Percentiles rank a stretch among this genome's conserved stretches.
Conservation (phyloP, 2,329 filamentous ascomycete species). For the Colletotrichum sublineola region DNA sequence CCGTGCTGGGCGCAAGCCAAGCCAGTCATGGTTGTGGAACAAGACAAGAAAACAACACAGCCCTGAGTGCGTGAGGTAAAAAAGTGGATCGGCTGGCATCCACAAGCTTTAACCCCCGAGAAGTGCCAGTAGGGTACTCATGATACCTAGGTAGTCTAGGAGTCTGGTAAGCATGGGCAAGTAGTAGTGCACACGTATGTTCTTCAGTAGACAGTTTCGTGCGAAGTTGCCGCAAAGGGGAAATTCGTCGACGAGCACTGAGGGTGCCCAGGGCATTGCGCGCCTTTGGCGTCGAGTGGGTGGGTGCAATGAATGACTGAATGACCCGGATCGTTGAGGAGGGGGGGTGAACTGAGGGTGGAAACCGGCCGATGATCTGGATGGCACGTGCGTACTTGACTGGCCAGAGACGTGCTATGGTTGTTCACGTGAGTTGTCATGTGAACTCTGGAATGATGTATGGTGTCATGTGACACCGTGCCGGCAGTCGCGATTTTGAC, state of each 20-base stretch:
- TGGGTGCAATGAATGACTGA: neutral
- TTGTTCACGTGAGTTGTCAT: accelerated
- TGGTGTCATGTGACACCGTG: constrained; percentile 31
- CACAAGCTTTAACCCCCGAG: neutral
- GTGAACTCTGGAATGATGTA: accelerated
- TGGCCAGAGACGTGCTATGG: neutral
- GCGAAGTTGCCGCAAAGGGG: neutral
- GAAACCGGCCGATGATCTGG: neutral
- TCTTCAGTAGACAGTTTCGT: constrained; percentile 1
- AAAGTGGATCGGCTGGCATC: neutral
- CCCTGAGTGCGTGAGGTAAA: constrained; percentile 6
- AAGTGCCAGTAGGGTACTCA: neutral
- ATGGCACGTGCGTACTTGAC: constrained; percentile 5
- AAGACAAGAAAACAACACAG: neutral
- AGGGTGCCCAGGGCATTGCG: constrained; percentile 3
- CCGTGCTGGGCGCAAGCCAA: constrained; percentile 3
- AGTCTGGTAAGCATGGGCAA: neutral
- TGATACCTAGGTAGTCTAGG: neutral
- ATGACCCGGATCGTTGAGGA: neutral
- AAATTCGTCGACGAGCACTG: constrained; percentile 1
- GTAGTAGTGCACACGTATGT: neutral
- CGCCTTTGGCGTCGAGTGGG: neutral
- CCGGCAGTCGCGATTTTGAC: constrained; percentile 5
- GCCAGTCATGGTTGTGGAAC: neutral
- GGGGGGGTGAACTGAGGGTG: neutral